Conservation (phyloP, 2,329 filamentous ascomycete genomes). For the Fusarium sp. region DNA sequence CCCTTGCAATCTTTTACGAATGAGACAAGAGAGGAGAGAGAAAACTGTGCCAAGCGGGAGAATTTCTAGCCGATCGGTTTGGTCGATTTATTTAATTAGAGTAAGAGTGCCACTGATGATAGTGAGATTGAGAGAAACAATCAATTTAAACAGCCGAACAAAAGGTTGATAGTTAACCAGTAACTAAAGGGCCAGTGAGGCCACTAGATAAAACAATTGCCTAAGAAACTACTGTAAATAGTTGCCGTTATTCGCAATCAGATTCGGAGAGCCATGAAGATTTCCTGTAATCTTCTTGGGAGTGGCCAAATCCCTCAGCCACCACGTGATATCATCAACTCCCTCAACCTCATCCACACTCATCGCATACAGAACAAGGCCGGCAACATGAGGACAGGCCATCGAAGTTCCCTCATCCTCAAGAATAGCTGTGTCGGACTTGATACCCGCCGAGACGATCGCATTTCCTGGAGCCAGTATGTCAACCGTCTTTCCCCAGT, state of each 20-base stretch:
- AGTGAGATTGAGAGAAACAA: too few species aligned
- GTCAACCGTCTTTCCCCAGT: slow-evolving; percentile 62
- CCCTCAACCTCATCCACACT: slow-evolving; percentile 14
- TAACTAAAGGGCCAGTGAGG: too few species aligned
- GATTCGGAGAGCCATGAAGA: slow-evolving; percentile 5
- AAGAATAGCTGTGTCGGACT: slow-evolving; percentile 54
- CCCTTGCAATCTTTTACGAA: too few species aligned
- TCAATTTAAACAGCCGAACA: too few species aligned
- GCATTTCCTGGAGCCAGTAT: slow-evolving; percentile 62
- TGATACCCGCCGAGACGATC: slow-evolving; percentile 55
- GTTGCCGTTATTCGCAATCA: slow-evolving; percentile 29
- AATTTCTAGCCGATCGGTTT: too few species aligned
- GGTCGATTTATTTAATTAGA: too few species aligned
- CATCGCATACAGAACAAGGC: slow-evolving; percentile 62
- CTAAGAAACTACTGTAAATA: neutral
- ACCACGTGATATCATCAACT: slow-evolving; percentile 10
- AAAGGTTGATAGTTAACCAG: too few species aligned
- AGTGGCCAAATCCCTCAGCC: slow-evolving; percentile 11
- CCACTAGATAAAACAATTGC: too few species aligned
- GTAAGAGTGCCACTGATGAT: too few species aligned
- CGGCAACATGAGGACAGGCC: slow-evolving; percentile 68
- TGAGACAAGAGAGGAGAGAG: too few species aligned
- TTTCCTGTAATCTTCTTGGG: slow-evolving; percentile 7
- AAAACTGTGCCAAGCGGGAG: too few species aligned
- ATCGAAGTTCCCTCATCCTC: slow-evolving; percentile 66